phyloP scores from a whole-genome alignment of 345 rosid species.

The Gossypium herbaceum region DNA sequence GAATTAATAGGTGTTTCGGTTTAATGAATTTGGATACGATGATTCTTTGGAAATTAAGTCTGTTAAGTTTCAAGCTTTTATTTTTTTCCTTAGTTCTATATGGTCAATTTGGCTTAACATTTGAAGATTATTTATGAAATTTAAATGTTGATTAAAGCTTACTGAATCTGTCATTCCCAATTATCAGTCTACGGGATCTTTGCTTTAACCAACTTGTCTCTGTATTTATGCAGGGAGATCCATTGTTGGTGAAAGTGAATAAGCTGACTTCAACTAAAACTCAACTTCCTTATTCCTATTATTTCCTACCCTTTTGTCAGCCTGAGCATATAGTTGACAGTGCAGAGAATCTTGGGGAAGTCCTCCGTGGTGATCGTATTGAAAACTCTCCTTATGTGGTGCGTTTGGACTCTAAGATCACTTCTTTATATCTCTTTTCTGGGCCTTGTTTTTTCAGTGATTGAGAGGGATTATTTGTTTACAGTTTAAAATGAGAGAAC shows the following conservation, averaged over 20 bases:
- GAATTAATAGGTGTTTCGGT: background rate
- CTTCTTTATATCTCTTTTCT: background rate
- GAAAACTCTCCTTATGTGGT: slow-evolving; percentile 19
- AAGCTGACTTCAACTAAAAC: slow-evolving; percentile 87
- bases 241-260: slow-evolving; percentile 84
- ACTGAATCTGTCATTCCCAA: background rate
- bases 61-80: background rate
- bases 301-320: slow-evolving; percentile 65
- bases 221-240: slow-evolving; percentile 53
- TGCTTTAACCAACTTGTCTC: background rate
- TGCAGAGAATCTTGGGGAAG: slow-evolving; percentile 94
- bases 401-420: background rate
- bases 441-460: background rate
- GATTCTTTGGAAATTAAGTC: background rate
- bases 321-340: slow-evolving; percentile 66
- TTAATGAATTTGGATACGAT: background rate
- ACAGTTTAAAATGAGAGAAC: slow-evolving; percentile 19
- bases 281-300: slow-evolving; percentile 84
- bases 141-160: background rate
- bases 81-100: background rate
- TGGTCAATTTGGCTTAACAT: background rate
- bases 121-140: background rate
- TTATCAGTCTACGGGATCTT: background rate
- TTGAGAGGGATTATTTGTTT: background rate
- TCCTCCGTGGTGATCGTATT: slow-evolving; percentile 23